Percentiles rank a stretch among this genome's conserved stretches.
These are phyloP conservation scores for Ogataea allantospora DNA, from an alignment of 805 yeast genomes.

Conservation along the genomic window DNA sequence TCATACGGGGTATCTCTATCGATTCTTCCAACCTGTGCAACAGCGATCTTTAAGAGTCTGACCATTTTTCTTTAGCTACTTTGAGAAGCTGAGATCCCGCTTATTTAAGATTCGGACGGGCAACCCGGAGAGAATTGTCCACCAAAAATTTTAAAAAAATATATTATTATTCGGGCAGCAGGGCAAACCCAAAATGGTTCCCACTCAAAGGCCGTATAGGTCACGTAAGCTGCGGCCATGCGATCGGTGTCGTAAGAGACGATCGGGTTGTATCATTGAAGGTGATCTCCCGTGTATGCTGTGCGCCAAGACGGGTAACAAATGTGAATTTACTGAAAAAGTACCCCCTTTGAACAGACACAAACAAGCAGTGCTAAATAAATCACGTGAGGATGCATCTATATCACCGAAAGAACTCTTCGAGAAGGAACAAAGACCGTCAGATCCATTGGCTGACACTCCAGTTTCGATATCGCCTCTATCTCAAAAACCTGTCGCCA, in stretches of 20 bases:
- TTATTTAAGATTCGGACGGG: constrained; percentile 2
- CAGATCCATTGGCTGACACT: background rate
- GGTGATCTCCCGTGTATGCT: constrained; percentile 13
- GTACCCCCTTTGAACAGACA: constrained; percentile 19
- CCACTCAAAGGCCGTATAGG: constrained; percentile 16
- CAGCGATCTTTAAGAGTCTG: constrained; percentile 28
- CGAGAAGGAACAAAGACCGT: no score
- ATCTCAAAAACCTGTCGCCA: no score
- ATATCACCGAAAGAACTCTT: no score
- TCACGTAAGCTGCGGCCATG: constrained; percentile 19
- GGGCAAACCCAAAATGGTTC: constrained; percentile 2
- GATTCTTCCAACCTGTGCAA: constrained; percentile 35
- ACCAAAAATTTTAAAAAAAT: background rate
- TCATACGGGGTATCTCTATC: constrained; percentile 30
- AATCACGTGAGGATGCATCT: no score
- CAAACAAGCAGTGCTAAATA: no score
- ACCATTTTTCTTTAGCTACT: background rate
- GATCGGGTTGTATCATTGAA: constrained; percentile 15
- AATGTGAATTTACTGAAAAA: constrained; percentile 17
- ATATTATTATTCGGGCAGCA: constrained; percentile 2
- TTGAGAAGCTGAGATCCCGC: background rate
- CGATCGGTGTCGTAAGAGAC: constrained; percentile 18
- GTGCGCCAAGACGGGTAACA: constrained; percentile 10
- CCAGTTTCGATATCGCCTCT: background rate
- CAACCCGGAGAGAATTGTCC: background rate